Conservation (phyloP, 768 basidiomycete species). For the Stropharia rugosoannulata region DNA sequence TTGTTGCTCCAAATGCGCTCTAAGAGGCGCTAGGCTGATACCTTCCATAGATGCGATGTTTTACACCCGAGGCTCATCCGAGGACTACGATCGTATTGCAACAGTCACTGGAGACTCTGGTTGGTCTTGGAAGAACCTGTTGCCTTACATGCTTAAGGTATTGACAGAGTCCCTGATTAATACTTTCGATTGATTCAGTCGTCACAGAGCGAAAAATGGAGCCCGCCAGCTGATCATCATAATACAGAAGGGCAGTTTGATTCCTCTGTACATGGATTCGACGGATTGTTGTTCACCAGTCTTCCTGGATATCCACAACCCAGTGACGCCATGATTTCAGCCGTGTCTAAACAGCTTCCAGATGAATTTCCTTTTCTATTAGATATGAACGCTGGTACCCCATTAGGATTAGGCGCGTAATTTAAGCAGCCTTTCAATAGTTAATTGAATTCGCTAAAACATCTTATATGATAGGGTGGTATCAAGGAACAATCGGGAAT, state of each 20-base stretch:
- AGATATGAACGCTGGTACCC: constrained; percentile 42
- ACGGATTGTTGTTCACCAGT: constrained; percentile 1
- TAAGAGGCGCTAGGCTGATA: not conserved
- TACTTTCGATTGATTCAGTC: constrained; percentile 2
- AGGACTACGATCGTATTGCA: constrained; percentile 4
- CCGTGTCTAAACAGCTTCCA: constrained; percentile 30
- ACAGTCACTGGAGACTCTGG: constrained; percentile 40
- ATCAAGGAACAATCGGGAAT: constrained; percentile 20
- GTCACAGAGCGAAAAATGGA: constrained; percentile 7
- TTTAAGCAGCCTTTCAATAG: no score
- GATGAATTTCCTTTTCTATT: constrained; percentile 34
- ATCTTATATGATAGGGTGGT: constrained; percentile 18
- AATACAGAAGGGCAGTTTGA: constrained; percentile 27
- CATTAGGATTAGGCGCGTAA: constrained; percentile 34
- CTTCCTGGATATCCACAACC: constrained; percentile 23
- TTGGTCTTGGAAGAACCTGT: constrained; percentile 37
- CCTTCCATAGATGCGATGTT: constrained; percentile 19
- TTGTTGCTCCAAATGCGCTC: not conserved
- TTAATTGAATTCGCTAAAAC: not conserved
- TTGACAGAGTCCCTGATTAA: constrained; percentile 18
- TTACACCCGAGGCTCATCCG: constrained; percentile 26
- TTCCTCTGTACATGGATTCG: constrained; percentile 27
- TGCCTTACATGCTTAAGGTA: constrained; percentile 24
- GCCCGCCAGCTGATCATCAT: constrained; percentile 26
- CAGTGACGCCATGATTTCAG: constrained; percentile 31